phyloP scores from a whole-genome alignment of 2,329 filamentous ascomycete genomes.

The Cladosporium oxysporum region DNA sequence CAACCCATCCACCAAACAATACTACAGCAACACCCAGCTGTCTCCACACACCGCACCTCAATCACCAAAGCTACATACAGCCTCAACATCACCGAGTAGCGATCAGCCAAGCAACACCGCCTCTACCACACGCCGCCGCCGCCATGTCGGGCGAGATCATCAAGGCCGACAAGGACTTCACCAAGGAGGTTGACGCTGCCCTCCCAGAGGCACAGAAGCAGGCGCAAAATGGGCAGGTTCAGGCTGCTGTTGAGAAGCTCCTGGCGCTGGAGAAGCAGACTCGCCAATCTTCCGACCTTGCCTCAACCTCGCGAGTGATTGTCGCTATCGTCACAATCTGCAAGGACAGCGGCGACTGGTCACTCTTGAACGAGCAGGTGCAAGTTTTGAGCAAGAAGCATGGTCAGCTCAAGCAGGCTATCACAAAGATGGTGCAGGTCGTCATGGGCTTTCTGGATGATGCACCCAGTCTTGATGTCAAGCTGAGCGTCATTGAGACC shows the following conservation, averaged over 20 bases:
- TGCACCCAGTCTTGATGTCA: slow-evolving; percentile 81
- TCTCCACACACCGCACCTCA: not conserved
- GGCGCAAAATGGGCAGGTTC: slow-evolving; percentile 67
- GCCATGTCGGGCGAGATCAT: slow-evolving; percentile 74
- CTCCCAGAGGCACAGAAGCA: slow-evolving; percentile 88
- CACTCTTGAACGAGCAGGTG: slow-evolving; percentile 93
- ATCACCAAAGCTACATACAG: too few relatives aligned
- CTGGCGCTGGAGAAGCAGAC: slow-evolving; percentile 91
- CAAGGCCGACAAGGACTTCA: slow-evolving; percentile 98
- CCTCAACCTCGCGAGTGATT: slow-evolving; percentile 87
- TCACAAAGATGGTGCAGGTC: slow-evolving; percentile 97
- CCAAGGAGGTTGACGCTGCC: slow-evolving; percentile 90
- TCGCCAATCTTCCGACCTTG: slow-evolving; percentile 93
- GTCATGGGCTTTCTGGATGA: slow-evolving; percentile 90
- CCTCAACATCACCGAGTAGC: too few relatives aligned
- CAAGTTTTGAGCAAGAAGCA: slow-evolving; percentile 98
- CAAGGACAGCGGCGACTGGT: slow-evolving; percentile 92
- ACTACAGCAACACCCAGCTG: not conserved
- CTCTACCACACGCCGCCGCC: not conserved
- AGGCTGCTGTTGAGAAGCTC: slow-evolving; percentile 91
- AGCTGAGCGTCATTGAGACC: slow-evolving; percentile 92
- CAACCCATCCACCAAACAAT: not conserved
- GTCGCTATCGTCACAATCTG: slow-evolving; percentile 89
- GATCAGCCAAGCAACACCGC: not conserved
- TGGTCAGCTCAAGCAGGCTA: slow-evolving; percentile 98